These are phyloP conservation scores for Isoetes engelmannii DNA, from an alignment of 83 land plant genomes.

Conservation along the genomic window DNA sequence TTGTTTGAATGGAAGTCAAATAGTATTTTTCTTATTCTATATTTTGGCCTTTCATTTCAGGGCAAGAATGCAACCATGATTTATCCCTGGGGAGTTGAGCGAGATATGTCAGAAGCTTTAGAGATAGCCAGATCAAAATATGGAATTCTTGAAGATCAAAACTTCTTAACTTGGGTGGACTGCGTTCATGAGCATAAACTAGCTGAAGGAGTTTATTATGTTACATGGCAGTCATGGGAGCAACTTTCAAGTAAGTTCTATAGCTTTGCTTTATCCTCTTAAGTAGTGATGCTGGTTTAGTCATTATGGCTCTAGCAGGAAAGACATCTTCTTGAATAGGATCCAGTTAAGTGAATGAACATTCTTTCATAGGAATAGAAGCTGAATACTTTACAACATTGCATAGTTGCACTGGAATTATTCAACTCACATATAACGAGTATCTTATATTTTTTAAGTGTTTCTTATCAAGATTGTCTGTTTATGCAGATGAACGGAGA, in stretches of 20 bases:
- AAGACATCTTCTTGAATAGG: not conserved
- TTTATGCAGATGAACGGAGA: constrained; percentile 24
- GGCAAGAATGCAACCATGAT: constrained; percentile 34
- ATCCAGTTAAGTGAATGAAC: not conserved
- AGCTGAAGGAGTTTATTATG: constrained; percentile 37
- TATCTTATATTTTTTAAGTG: not conserved
- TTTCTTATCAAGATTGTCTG: not conserved
- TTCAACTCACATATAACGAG: not conserved
- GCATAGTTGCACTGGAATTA: not conserved
- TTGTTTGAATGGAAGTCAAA: not conserved
- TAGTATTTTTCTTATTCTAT: not conserved
- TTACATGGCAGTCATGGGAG: constrained; percentile 49
- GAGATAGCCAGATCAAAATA: constrained; percentile 20
- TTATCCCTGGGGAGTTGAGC: constrained; percentile 45
- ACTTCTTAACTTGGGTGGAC: constrained; percentile 37
- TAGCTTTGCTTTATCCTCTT: constrained; percentile 4
- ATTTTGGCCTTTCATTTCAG: constrained; percentile 17
- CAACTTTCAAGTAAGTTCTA: constrained; percentile 23
- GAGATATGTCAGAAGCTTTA: constrained; percentile 22
- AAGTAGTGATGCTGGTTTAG: not conserved
- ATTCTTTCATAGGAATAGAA: not conserved
- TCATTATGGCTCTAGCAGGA: not conserved
- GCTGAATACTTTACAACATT: not conserved
- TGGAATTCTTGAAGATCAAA: constrained; percentile 27
- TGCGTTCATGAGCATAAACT: constrained; percentile 36